Conservation (phyloP, 1,284 basidiomycete genomes). For the Porogramme epimiltina region DNA sequence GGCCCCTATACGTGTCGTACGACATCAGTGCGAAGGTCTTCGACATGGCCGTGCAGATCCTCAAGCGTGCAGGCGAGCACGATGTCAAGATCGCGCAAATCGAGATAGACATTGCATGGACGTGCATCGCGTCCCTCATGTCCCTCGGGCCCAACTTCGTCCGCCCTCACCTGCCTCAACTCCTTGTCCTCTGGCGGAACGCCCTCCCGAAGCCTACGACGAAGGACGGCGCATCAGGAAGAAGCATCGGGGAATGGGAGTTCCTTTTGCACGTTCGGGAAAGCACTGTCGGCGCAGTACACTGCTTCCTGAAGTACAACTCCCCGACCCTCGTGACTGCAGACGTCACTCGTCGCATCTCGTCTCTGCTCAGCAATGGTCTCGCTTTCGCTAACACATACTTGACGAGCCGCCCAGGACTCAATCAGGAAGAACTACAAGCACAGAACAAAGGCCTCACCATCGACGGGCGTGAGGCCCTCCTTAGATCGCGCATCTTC, state of each 20-base stretch:
- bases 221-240: slow-evolving; percentile 76
- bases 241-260: slow-evolving; percentile 83
- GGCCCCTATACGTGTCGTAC: slow-evolving; percentile 93
- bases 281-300: slow-evolving; percentile 86
- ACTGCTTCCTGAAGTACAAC: slow-evolving; percentile 88
- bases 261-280: slow-evolving; percentile 93
- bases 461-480: slow-evolving; percentile 80
- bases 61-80: slow-evolving; percentile 92
- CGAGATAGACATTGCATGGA: slow-evolving; percentile 96
- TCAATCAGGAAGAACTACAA: slow-evolving; percentile 41
- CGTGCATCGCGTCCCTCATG: slow-evolving; percentile 88
- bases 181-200: slow-evolving; percentile 96
- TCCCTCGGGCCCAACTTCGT: slow-evolving; percentile 93
- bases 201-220: slow-evolving; percentile 92
- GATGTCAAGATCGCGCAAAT: slow-evolving; percentile 81
- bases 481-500: slow-evolving; percentile 84
- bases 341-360: slow-evolving; percentile 87
- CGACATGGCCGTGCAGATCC: slow-evolving; percentile 86
- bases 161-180: slow-evolving; percentile 87
- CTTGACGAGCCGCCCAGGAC: slow-evolving; percentile 49
- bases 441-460: slow-evolving; percentile 52
- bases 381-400: slow-evolving; percentile 86
- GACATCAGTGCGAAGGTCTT: slow-evolving; percentile 91
- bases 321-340: slow-evolving; percentile 77
- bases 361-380: slow-evolving; percentile 86